Evolutionary conservation across 345 rosid species (phyloP).

Genomic region (Sonneratia caseolaris): DNA sequence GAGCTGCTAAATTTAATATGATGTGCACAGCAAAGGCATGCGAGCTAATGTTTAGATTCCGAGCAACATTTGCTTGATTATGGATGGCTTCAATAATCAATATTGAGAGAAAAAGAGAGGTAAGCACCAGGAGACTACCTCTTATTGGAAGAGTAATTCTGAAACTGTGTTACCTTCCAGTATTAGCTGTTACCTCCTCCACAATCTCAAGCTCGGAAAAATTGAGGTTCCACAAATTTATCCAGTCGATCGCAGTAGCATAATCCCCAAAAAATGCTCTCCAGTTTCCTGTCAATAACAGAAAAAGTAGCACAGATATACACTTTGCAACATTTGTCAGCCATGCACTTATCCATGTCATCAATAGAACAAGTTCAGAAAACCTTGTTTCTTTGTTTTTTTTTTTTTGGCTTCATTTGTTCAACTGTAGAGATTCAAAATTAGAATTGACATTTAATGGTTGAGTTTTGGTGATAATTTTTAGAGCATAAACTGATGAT

Average conservation of each 20-base stretch:
- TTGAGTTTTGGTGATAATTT: background rate
- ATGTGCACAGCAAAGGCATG: background rate
- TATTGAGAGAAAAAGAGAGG: background rate
- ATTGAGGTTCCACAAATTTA: background rate
- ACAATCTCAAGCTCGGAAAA: background rate
- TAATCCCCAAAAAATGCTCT: background rate
- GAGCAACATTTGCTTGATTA: background rate
- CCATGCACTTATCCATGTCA: background rate
- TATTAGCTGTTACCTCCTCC: background rate
- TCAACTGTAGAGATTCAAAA: background rate
- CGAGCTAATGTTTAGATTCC: background rate
- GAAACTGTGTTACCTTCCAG: background rate
- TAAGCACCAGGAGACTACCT: background rate
- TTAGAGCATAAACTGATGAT: background rate
- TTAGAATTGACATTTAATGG: background rate
- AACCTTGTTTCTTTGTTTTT: background rate
- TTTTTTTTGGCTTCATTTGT: background rate
- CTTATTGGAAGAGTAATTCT: background rate
- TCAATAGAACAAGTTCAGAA: background rate
- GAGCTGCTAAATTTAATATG: conserved; percentile 1
- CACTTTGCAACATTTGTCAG: background rate
- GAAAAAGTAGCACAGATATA: background rate
- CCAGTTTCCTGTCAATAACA: background rate
- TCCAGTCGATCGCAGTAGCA: background rate
- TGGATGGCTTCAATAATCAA: background rate